Base-by-base conservation (phyloP, 2,329 filamentous ascomycete genomes). In the Clonostachys rosea region DNA sequence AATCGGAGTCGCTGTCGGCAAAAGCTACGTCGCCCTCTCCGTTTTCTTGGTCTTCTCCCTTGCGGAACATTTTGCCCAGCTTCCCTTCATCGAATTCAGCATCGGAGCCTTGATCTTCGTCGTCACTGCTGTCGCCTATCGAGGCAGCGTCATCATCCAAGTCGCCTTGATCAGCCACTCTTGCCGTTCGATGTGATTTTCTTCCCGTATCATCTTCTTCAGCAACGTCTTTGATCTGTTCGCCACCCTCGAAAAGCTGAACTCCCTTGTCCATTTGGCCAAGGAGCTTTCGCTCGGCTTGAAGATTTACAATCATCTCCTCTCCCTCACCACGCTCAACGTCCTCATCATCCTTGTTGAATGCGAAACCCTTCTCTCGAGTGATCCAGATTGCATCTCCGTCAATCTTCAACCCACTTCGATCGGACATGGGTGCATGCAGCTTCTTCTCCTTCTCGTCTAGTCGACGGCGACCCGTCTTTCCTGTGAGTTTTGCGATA, bases 381-480 rank as follows among this genome's bases (percentile, higher is more conserved):
- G 82, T 85, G 50, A 86, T 96, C 71, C 95, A 99, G 36, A 99
- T 91, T 8, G 92, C 91, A 67, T 99, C 94, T 51, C 95, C 95
- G 56, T 99, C 94, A 45, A 99, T 92, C 62, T 97, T 84, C 12
- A 99, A 81, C 58, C 94, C 94, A 54, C 91, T 95, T 34, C 96
- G 91, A 67, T 99, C 94, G 24, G 91, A 96, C 92, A 99, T 97
- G 34, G 94, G 95, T 4, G 94, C 95, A 66, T 96, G 95, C 6
- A 99, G 73, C 57, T 95, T 83, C 70, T 96, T 96, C 62, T 99
- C 92, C 69, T 97, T 99, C 62, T 99, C 94, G 34, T 95, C 94
- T 13, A 99, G 71, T 48, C 91, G 79, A 59, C 86, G 83, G 53
- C 91, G 77, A 39, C 85, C 86, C 34, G 84, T 84, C 66, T 95